These are phyloP conservation scores for Melanogaster broomeanus DNA, from an alignment of 768 basidiomycete genomes.

Conservation along the genomic window DNA sequence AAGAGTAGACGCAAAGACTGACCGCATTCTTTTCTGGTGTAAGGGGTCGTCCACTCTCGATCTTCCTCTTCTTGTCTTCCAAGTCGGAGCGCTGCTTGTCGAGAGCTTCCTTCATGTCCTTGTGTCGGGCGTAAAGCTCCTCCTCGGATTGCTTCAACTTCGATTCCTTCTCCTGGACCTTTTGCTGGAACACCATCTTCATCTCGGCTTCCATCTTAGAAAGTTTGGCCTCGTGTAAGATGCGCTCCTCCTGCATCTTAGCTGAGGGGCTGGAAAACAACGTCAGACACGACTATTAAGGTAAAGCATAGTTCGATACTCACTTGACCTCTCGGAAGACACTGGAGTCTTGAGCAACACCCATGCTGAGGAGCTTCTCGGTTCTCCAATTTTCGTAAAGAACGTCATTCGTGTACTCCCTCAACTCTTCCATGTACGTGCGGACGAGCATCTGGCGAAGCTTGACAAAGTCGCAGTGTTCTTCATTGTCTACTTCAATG, in stretches of 20 bases:
- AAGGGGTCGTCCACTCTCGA: constrained; percentile 92
- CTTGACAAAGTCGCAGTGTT: constrained; percentile 99
- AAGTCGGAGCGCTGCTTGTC: constrained; percentile 95
- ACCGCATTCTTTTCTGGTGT: constrained; percentile 93
- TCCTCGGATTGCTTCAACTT: constrained; percentile 99
- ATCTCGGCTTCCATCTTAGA: constrained; percentile 99
- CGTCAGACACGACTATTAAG: constrained; percentile 12
- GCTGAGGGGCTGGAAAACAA: constrained; percentile 76
- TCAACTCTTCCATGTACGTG: constrained; percentile 98
- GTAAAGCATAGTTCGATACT: constrained; percentile 30
- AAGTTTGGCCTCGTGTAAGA: constrained; percentile 95
- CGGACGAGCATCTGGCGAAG: constrained; percentile 99
- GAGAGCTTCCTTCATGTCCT: constrained; percentile 99
- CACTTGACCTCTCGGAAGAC: constrained; percentile 99
- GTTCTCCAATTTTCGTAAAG: constrained; percentile 99
- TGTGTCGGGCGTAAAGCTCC: constrained; percentile 97
- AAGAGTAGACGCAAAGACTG: constrained; percentile 34
- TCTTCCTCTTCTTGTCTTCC: constrained; percentile 97
- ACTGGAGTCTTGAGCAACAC: constrained; percentile 93
- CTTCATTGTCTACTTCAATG: constrained; percentile 98
- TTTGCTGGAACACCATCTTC: constrained; percentile 99
- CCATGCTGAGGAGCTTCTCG: constrained; percentile 96
- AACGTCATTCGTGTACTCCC: constrained; percentile 94
- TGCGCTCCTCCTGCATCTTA: constrained; percentile 93
- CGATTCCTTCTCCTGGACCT: constrained; percentile 98